phyloP scores from a whole-genome alignment of 768 basidiomycete genomes.

The Leccinum imitatum region DNA sequence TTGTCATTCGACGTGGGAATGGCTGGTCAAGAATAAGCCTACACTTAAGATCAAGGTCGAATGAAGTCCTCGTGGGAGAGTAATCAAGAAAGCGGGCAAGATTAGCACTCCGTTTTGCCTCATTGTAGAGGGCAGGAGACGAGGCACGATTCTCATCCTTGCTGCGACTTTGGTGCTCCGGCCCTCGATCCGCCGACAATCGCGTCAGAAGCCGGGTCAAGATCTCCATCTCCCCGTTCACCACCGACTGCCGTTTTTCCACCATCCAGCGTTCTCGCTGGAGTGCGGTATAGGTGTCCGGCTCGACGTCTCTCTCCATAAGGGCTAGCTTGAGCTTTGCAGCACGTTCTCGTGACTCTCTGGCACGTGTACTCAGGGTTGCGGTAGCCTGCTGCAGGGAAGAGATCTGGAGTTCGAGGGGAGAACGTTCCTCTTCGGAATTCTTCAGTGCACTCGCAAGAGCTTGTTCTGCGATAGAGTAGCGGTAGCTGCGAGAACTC shows the following conservation, averaged over 20 bases:
- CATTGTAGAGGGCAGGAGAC: constrained; percentile 20
- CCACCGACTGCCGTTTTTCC: constrained; percentile 42
- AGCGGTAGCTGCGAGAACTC: constrained; percentile 38
- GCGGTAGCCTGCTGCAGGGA: constrained; percentile 45
- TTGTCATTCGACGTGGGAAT: constrained; percentile 35
- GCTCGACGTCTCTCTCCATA: constrained; percentile 39
- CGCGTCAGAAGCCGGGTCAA: constrained; percentile 37
- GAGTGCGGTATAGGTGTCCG: constrained; percentile 36
- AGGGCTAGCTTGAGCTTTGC: constrained; percentile 40
- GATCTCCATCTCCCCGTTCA: constrained; percentile 37
- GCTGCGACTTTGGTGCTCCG: constrained; percentile 8
- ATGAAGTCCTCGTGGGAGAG: constrained; percentile 35
- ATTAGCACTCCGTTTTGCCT: constrained; percentile 36
- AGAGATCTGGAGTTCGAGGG: constrained; percentile 47
- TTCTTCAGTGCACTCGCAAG: constrained; percentile 37
- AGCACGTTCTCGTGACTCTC: constrained; percentile 44
- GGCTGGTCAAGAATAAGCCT: constrained; percentile 28
- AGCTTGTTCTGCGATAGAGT: constrained; percentile 44
- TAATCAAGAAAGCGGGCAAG: constrained; percentile 39
- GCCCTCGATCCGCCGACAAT: constrained; percentile 30
- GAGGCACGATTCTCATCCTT: constrained; percentile 18
- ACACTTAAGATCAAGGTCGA: constrained; percentile 34
- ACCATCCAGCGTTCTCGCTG: constrained; percentile 52
- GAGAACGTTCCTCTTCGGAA: constrained; percentile 35
- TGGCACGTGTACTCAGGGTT: constrained; percentile 43